phyloP scores from a whole-genome alignment of 78 protist genomes.

The Mastigamoeba balamuthi region DNA sequence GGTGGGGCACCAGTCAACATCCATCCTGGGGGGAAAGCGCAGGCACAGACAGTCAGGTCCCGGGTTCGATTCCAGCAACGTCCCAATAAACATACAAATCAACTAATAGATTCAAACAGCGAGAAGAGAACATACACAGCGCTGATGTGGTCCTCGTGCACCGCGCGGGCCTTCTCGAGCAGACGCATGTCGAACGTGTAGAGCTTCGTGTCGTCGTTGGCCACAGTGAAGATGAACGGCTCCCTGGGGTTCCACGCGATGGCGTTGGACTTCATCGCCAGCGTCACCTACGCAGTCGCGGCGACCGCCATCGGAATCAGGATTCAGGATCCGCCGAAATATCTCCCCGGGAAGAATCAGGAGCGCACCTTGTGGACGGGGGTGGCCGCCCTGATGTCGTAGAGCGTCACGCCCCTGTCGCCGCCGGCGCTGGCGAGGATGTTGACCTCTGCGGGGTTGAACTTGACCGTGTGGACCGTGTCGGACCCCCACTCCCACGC shows the following conservation, averaged over 20 bases:
- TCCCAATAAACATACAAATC: background rate
- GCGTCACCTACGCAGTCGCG: background rate
- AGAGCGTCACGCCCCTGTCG: constrained; percentile 74
- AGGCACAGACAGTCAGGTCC: background rate
- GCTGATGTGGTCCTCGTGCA: constrained; percentile 80
- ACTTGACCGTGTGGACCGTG: constrained; percentile 43
- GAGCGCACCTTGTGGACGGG: constrained; percentile 65
- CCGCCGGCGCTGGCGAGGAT: constrained; percentile 48
- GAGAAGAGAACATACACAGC: constrained; percentile 32
- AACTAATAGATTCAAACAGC: background rate
- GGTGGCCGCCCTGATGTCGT: constrained; percentile 63
- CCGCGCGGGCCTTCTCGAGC: constrained; percentile 56
- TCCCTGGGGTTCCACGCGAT: constrained; percentile 87
- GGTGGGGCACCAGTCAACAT: constrained; percentile 88
- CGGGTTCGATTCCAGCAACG: no score
- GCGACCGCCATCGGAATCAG: background rate
- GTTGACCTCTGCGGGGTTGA: constrained; percentile 68
- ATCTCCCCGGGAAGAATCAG: background rate
- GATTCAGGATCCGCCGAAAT: background rate
- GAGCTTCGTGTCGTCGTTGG: constrained; percentile 84
- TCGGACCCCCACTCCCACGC: constrained; percentile 75
- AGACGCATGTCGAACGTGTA: constrained; percentile 91
- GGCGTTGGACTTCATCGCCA: constrained; percentile 43
- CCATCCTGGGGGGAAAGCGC: constrained; percentile 1
- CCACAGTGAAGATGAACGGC: constrained; percentile 62